Evolutionary conservation across 441 rosid species (phyloP), one percentile per base, ranked within the genome.

Genomic region (Mallotus repandus): DNA sequence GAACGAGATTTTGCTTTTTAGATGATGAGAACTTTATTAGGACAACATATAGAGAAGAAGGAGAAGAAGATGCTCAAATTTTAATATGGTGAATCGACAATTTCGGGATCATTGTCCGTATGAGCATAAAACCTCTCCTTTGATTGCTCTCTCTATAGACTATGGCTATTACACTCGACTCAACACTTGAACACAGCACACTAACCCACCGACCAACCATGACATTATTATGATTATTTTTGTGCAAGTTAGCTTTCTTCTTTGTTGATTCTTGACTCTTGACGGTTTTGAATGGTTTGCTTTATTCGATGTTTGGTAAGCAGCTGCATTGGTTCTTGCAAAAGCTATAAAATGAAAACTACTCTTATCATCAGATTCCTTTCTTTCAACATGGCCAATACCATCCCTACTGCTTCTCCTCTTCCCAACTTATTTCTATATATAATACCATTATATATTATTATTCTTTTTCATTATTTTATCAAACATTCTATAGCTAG

Each of bases 291-390:
- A 82, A 88, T 79, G 68, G 4, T 77, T 66, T 83, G 88, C 91
- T 88, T 89, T 88, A 85, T 86, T 83, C 91, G 77, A 76, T 83
- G 78, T 82, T 79, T 84, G 83, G 74, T 80, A 75, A 80, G 14
- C 41, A n/a, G 2, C 83, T 70, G 84, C 88, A 78, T 91, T 86
- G 94, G 90, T 84, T 83, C 81, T 86, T 77, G 83, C 83, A 86
- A 89, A 89, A 88, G 88, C 80, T 80, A 80, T 45, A 45, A 45
- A 45, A 7, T 45, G 11, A 82, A 41, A 6, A 32, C 41, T 3
- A 38, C 41, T 38, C 41, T 38, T 38, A 67, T 71, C 72, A 76
- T 70, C 77, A 83, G 88, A 91, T 91, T 91, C 97, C 85, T 89
- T 91, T 81, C 97, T 86, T 89, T 82, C 85, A 76, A 80, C 77